Evolutionary conservation across 768 basidiomycete species (phyloP).

Genomic region (Termitomyces sp.): DNA sequence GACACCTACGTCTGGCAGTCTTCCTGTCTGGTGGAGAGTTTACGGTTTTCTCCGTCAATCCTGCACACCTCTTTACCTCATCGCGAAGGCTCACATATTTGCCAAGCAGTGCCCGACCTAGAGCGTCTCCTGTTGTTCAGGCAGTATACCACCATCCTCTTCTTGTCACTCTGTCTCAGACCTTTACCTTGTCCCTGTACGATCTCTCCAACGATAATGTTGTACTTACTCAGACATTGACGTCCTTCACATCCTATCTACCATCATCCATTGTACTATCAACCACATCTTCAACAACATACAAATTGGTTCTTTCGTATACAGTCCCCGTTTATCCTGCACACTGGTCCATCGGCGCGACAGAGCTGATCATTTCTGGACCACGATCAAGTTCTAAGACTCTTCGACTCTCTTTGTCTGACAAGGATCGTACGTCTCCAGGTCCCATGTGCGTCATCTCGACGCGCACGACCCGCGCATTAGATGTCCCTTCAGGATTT

Average conservation of each 20-base stretch:
- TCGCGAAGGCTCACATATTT: constrained; percentile 42
- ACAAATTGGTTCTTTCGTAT: constrained; percentile 73
- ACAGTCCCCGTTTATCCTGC: constrained; percentile 72
- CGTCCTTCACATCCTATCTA: constrained; percentile 74
- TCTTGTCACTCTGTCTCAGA: constrained; percentile 62
- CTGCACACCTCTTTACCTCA: constrained; percentile 35
- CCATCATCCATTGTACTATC: constrained; percentile 81
- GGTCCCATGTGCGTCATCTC: constrained; percentile 43
- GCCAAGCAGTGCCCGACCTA: constrained; percentile 33
- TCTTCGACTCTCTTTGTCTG: constrained; percentile 13
- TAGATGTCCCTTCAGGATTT: constrained; percentile 70
- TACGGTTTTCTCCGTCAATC: constrained; percentile 49
- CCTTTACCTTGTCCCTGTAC: constrained; percentile 69
- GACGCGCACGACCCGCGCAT: constrained; percentile 61
- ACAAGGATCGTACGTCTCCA: constrained; percentile 2
- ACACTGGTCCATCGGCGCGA: constrained; percentile 76
- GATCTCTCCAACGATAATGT: constrained; percentile 52
- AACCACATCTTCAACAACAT: constrained; percentile 47
- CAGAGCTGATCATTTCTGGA: constrained; percentile 65
- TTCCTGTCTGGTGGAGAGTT: constrained; percentile 73
- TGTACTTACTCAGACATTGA: constrained; percentile 58
- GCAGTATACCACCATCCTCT: constrained; percentile 78
- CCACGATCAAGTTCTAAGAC: constrained; percentile 12
- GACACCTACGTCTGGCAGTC: constrained; percentile 41
- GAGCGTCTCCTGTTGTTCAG: constrained; percentile 47